phyloP scores from a whole-genome alignment of 2,329 filamentous ascomycete species.

The Laburnicola sp. region DNA sequence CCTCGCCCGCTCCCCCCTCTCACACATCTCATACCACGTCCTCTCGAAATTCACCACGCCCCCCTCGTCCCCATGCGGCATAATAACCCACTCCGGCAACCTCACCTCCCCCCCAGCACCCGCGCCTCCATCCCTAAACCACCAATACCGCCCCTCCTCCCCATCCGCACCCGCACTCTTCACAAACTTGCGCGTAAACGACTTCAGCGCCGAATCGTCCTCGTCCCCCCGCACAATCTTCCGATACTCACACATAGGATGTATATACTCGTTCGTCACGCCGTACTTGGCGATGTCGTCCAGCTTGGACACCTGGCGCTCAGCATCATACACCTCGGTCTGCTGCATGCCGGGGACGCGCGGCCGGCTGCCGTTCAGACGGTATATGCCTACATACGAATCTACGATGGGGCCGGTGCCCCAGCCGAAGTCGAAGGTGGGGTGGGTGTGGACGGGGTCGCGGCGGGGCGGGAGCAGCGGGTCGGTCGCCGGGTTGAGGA shows the following conservation, averaged over 20 bases:
- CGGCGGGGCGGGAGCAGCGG: constrained; percentile 25
- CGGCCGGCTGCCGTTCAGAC: constrained; percentile 46
- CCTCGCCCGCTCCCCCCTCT: constrained; percentile 22
- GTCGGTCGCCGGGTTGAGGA: constrained; percentile 23
- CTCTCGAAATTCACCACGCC: constrained; percentile 34
- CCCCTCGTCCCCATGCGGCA: constrained; percentile 17
- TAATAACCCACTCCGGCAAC: constrained; percentile 38
- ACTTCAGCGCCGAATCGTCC: constrained; percentile 25
- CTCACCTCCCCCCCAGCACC: background rate
- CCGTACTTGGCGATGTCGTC: constrained; percentile 44
- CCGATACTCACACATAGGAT: constrained; percentile 45
- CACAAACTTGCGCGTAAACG: constrained; percentile 28
- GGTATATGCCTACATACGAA: constrained; percentile 49
- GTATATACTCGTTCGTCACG: constrained; percentile 56
- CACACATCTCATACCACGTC: constrained; percentile 32
- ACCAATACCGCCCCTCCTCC: constrained; percentile 31
- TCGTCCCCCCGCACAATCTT: constrained; percentile 30
- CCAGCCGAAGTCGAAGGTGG: constrained; percentile 52
- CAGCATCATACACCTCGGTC: constrained; percentile 31
- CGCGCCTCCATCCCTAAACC: constrained; percentile 25
- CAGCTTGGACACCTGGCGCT: constrained; percentile 42
- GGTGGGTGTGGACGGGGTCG: constrained; percentile 36
- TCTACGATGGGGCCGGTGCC: constrained; percentile 49
- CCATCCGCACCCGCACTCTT: constrained; percentile 11
- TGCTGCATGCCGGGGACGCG: constrained; percentile 53